These are phyloP conservation scores for Hericium alpestre DNA, from an alignment of 768 basidiomycete genomes.

Conservation along the genomic window DNA sequence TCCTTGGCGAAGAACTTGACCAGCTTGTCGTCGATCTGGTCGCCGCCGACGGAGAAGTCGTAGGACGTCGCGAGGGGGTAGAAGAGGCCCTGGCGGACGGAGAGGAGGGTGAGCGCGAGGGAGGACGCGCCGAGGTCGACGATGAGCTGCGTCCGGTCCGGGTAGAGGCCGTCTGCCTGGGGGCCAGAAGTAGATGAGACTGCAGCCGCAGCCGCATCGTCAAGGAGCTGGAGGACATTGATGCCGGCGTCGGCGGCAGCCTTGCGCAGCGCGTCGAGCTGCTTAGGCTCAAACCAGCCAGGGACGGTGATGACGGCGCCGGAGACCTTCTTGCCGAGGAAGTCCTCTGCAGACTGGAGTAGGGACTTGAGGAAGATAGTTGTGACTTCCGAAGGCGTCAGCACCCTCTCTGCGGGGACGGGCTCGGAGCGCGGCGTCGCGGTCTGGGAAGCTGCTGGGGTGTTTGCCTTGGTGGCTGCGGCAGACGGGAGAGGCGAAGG, in stretches of 20 bases:
- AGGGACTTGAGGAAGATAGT: constrained; percentile 80
- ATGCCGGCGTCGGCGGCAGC: constrained; percentile 78
- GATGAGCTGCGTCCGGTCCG: constrained; percentile 69
- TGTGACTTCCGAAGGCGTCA: constrained; percentile 77
- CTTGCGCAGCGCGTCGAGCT: constrained; percentile 58
- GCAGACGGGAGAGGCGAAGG: constrained; percentile 49
- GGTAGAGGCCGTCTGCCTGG: constrained; percentile 30
- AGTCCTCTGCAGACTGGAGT: constrained; percentile 79
- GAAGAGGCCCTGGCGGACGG: constrained; percentile 65
- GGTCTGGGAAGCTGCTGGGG: constrained; percentile 55
- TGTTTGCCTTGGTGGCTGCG: constrained; percentile 38
- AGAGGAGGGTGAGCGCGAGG: constrained; percentile 57
- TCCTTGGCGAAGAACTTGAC: constrained; percentile 91
- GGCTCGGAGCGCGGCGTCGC: constrained; percentile 70
- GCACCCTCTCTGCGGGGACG: constrained; percentile 50
- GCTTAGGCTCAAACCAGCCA: constrained; percentile 56
- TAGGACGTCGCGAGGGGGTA: constrained; percentile 47
- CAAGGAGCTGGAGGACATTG: constrained; percentile 74
- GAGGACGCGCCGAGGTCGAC: constrained; percentile 76
- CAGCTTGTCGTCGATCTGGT: constrained; percentile 69
- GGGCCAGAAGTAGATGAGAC: constrained; percentile 31
- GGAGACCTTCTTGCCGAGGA: constrained; percentile 67
- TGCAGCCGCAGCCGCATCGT: constrained; percentile 75
- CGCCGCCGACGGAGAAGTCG: constrained; percentile 43
- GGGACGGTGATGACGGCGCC: constrained; percentile 84